Evolutionary conservation across 2,329 filamentous ascomycete species (phyloP), one percentile per base, ranked within the genome.

Genomic region (Pestalotiopsis sp.): DNA sequence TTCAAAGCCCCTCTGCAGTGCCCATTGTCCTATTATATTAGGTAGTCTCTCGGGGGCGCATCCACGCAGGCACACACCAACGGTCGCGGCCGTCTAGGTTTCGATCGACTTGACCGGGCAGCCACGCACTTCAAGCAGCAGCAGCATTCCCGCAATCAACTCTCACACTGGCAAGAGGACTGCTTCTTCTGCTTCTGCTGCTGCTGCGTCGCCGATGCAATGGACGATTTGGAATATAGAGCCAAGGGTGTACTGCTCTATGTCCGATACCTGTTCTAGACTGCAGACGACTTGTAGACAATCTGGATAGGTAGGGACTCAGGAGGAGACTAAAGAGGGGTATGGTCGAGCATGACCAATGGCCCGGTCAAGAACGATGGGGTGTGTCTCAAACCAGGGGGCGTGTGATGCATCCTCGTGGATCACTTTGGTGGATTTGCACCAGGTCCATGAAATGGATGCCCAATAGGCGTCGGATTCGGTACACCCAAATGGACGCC

Each of bases 381-480:
- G 52, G 64, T 66, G 64, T 66, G 64, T 66, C 64, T 66, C 64
- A 60, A 60, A 59, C 23, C 17, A 17, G 36, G 58, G 64, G 64
- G 64, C 64, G 64, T 66, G 64, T 66, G 64, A 66, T 66, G 56
- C 64, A 25, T 60, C 64, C 64, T 45, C 64, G 52, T 66, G 64
- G 64, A 58, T 67, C 62, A 70, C 45, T 60, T 68, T 38, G 63
- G 63, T 65, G 67, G 65, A 68, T 69, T 36, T 65, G 49, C 52
- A 63, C 68, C 71, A 66, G 64, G 56, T 66, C 63, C 64, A 66
- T 56, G 20, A 36, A 56, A 72, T 75, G 72, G 73, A 76, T 74
- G 76, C 75, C 76, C 75, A 75, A 77, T 69, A 61, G 67, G 68
- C 69, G 73, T 64, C 64, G 66, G 52, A 71, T 72, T 70, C 70